Base-by-base conservation (phyloP, 2,329 filamentous ascomycete genomes). In the Balansia obtecta region DNA sequence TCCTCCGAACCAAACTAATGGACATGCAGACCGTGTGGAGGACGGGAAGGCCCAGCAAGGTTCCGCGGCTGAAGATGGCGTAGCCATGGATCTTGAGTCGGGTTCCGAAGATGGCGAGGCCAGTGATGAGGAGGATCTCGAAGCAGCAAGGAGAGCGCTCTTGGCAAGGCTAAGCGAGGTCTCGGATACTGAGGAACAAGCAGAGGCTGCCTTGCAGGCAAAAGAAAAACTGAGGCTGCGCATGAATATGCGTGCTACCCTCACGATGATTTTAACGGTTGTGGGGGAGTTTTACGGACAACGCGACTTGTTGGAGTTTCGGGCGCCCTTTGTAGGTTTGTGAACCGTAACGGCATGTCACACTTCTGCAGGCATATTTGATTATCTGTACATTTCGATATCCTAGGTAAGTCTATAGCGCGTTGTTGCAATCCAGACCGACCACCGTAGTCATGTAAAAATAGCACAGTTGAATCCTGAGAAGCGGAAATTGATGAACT, bases 181-280 rank as follows among this genome's bases (percentile, higher is more conserved):
- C 3, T 16, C 50, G 1, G 50, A 55, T 2, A 51, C 55, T 7
- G 63, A 60, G 12, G 63, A 67, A 27, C 61, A 62, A 20, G 56
- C 60, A 4, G 55, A 27, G 43, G 3, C 34, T 1, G 55, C 61
- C 16, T 53, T 59, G 16, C 59, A 58, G 43, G 60, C 65, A 46
- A 56, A 55, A 2, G 58, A 61, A 3, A 57, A 57, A 52, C 56
- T 60, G 37, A 63, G 71, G n/a, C 63, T 63, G 39, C 68, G 67
- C 39, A 66, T 71, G 59, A 79, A 76, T 62, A 74, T 73, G 70
- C 73, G 78, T 30, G 84, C 82, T n/a, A 89, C 88, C 40, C 73
- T 96, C 34, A 90, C 94, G 67, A 95, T 95, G 88, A 87, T 96
- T 49, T 72, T 96, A 57, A 93, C 87, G 0, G 76, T 96, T 37